phyloP scores from a whole-genome alignment of 495 filamentous ascomycete genomes.

The Penicillium alfredii region DNA sequence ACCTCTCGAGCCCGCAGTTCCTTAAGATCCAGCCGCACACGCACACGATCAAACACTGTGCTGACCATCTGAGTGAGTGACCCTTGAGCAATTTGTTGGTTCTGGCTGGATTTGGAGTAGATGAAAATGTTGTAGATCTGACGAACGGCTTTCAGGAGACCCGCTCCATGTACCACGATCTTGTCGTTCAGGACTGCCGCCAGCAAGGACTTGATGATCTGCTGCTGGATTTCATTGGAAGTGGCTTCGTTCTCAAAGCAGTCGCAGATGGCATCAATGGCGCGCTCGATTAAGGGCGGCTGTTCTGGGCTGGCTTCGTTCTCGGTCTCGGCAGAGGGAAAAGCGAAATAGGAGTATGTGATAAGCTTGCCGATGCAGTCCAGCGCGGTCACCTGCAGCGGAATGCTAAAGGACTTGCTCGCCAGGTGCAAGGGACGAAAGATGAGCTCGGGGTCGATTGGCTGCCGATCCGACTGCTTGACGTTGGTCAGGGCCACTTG shows the following conservation, averaged over 20 bases:
- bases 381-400: slow-evolving; percentile 79
- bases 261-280: slow-evolving; percentile 98
- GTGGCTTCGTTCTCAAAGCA: slow-evolving; percentile 97
- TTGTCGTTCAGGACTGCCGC: slow-evolving; percentile 97
- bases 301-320: slow-evolving; percentile 42
- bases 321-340: slow-evolving; percentile 51
- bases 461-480: slow-evolving; percentile 64
- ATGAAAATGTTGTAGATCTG: slow-evolving; percentile 99
- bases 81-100: slow-evolving; percentile 94
- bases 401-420: slow-evolving; percentile 74
- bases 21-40: slow-evolving; percentile 78
- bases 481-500: slow-evolving; percentile 78
- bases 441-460: slow-evolving; percentile 75
- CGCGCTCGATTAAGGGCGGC: slow-evolving; percentile 82
- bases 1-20: slow-evolving; percentile 55
- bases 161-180: slow-evolving; percentile 94
- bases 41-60: slow-evolving; percentile 94
- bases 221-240: slow-evolving; percentile 81
- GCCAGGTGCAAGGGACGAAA: slow-evolving; percentile 88
- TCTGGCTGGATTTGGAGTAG: slow-evolving; percentile 79
- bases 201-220: slow-evolving; percentile 94
- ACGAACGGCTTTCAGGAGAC: slow-evolving; percentile 93
- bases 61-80: slow-evolving; percentile 98
- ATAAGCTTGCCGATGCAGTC: slow-evolving; percentile 99
- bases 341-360: slow-evolving; percentile 94